Base-by-base conservation (phyloP, 139 green algal genomes). In the Chlamydomonas asymmetrica region DNA sequence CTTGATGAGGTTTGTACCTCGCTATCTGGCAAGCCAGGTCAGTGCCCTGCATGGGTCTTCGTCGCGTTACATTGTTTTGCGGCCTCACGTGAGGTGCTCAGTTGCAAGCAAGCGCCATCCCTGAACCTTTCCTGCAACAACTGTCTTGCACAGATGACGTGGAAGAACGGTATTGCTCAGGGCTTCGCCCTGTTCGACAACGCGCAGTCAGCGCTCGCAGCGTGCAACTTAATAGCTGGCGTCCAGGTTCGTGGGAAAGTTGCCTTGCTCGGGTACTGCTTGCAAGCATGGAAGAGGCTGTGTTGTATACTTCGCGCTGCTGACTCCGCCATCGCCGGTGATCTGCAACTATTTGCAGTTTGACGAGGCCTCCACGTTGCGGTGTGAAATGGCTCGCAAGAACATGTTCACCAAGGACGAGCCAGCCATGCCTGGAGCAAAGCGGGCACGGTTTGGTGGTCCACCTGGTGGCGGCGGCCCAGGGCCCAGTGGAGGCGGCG, bases 371-470 rank as follows among this genome's bases (percentile, higher is more conserved):
- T 52, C 13, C 35, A 50, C 71, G 10, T 66, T 81, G n/a, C 75
- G 57, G 25, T 73, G 82, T 16, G 92, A 97, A 76, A 90, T 97
- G 82, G 92, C 92, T 4, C 93, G 87, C 80, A 97, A 97, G 63
- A 71, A 80, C 63, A 62, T 80, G 63, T 72, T 68, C 63, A 32
- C 67, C 13, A 76, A 40, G 45, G 41, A 52, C 57, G 13, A 52
- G 18, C 45, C 13, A 52, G 13, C 18, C 13, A 52, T 13, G 13
- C 13, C 45, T 25, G 45, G 13, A 52, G 18, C 45, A 52, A 25
- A 10, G 18, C 13, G 13, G 13, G 45, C 18, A 16, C 18, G 45
- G 45, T 52, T 52, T 52, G 45, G 13, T 52, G 18, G 13, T 16
- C 13, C 13, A 52, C 45, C 45, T 52, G 13, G 45, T 52, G 13